These are phyloP conservation scores for Candida germanica DNA, from an alignment of 805 yeast genomes.

Conservation along the genomic window DNA sequence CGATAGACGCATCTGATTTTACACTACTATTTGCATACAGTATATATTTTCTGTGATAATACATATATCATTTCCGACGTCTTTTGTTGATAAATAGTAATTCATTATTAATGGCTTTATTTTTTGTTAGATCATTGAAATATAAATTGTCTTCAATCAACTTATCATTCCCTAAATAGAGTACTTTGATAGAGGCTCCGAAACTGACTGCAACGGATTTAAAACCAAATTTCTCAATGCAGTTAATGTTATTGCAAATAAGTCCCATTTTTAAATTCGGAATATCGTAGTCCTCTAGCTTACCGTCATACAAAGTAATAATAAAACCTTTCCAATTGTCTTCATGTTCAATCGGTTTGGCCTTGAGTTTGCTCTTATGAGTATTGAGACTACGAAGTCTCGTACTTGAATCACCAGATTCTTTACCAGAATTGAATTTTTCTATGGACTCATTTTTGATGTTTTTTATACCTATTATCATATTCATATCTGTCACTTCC, in stretches of 20 bases:
- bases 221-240: conserved; percentile 69
- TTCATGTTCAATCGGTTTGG: conserved; percentile 16
- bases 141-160: conserved; percentile 58
- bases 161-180: conserved; percentile 75
- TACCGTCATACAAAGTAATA: conserved; percentile 61
- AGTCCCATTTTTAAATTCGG: conserved; percentile 43
- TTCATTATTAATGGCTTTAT: conserved; percentile 36
- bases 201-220: conserved; percentile 73
- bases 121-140: conserved; percentile 36
- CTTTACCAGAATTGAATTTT: conserved; percentile 7
- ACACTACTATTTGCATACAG: too few species aligned
- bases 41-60: too few species aligned
- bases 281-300: conserved; percentile 55
- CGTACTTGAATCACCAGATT: neutral
- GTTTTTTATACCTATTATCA: conserved; percentile 56
- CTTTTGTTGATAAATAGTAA: conserved; percentile 53
- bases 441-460: conserved; percentile 11
- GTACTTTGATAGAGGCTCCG: conserved; percentile 68
- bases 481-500: conserved; percentile 75
- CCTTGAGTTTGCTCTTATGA: neutral
- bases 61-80: conserved; percentile 18
- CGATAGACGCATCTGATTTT: neutral
- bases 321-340: conserved; percentile 80
- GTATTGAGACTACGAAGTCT: conserved; percentile 13
- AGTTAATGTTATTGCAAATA: conserved; percentile 54